phyloP scores from a whole-genome alignment of 306 rosid species.

The Rosa multiflora region DNA sequence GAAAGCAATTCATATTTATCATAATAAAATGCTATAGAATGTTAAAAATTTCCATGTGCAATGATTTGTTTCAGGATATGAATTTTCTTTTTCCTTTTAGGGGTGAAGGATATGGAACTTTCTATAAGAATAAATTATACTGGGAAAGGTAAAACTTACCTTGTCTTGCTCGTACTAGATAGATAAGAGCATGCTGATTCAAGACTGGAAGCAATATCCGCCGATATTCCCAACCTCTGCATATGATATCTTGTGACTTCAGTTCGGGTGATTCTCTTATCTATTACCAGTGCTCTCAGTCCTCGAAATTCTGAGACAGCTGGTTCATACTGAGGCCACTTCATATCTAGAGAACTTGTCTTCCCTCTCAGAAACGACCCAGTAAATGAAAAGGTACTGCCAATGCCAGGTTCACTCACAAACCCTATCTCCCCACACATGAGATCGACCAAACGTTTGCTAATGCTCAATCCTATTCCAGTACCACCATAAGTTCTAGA shows the following conservation, averaged over 20 bases:
- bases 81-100: not conserved
- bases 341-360: constrained; percentile 40
- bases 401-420: constrained; percentile 76
- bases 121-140: not conserved
- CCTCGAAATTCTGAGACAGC: constrained; percentile 54
- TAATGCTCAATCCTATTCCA: constrained; percentile 95
- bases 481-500: constrained; percentile 96
- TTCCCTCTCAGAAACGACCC: constrained; percentile 71
- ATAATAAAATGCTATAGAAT: constrained; percentile 3
- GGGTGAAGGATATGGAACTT: not conserved
- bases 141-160: constrained; percentile 39
- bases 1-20: not conserved
- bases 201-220: constrained; percentile 50
- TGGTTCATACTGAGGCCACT: constrained; percentile 49
- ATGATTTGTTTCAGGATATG: not conserved
- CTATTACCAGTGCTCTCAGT: constrained; percentile 68
- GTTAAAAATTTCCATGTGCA: not conserved
- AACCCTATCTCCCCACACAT: constrained; percentile 97
- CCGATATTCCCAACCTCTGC: constrained; percentile 78
- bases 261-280: constrained; percentile 64
- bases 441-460: constrained; percentile 84
- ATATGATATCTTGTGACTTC: constrained; percentile 81
- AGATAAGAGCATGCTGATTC: constrained; percentile 54
- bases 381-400: constrained; percentile 86
- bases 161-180: constrained; percentile 41